Percentiles rank a stretch among this genome's conserved stretches.
Evolutionary conservation across 345 rosid species (phyloP).

Genomic region (Erodium maritimum): DNA sequence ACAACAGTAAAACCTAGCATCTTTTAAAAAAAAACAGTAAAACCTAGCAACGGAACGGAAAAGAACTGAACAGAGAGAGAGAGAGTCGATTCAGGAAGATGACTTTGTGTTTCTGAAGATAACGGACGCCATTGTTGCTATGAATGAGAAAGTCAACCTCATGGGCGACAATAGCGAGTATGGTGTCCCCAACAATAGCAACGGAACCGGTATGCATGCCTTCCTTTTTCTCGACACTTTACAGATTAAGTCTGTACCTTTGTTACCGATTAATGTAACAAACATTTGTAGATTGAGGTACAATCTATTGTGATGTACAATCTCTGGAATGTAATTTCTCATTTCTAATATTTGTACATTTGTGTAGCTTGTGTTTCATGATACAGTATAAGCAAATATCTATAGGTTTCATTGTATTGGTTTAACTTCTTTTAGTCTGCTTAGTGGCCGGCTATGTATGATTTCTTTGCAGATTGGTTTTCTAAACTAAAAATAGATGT

Average conservation of each 20-base stretch:
- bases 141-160: slow-evolving; percentile 50
- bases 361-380: too few species aligned
- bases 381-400: too few species aligned
- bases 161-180: slow-evolving; percentile 46
- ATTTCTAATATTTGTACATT: too few species aligned
- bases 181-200: slow-evolving; percentile 32
- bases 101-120: slow-evolving; percentile 39
- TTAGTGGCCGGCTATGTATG: not conserved
- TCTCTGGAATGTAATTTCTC: too few species aligned
- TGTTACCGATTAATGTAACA: too few species aligned
- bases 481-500: slow-evolving; percentile 40
- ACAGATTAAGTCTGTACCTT: too few species aligned
- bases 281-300: too few species aligned
- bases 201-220: slow-evolving; percentile 38
- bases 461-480: slow-evolving; percentile 38
- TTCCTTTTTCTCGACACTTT: slow-evolving; percentile 19
- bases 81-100: slow-evolving; percentile 29
- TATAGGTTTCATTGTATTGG: slow-evolving; percentile 9
- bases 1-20: too few species aligned
- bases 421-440: not conserved
- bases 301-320: too few species aligned
- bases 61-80: too few species aligned
- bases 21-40: too few species aligned
- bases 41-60: too few species aligned
- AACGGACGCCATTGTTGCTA: slow-evolving; percentile 38